Percentiles rank a stretch among this genome's conserved stretches.
phyloP scores from a whole-genome alignment of 108 stramenopile genomes.

The Chaetoceros tenuissimus region DNA sequence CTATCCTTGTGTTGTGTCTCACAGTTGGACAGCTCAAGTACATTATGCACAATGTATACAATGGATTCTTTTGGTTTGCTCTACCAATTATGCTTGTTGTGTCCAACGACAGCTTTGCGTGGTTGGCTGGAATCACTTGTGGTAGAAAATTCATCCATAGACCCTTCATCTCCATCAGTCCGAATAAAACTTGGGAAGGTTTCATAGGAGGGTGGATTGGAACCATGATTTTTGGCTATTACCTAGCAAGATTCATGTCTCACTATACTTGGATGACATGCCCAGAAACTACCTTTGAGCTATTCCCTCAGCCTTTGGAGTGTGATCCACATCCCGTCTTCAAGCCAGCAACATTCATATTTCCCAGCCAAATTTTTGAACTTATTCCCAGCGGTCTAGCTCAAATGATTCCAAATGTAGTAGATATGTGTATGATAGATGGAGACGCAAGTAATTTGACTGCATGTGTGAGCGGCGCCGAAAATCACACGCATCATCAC shows the following conservation, averaged over 20 bases:
- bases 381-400: conserved; percentile 50
- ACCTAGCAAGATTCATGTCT: conserved; percentile 71
- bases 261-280: conserved; percentile 86
- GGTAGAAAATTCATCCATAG: conserved; percentile 89
- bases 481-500: conserved; percentile 56
- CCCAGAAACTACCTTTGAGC: conserved; percentile 66
- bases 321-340: conserved; percentile 79
- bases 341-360: conserved; percentile 38
- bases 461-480: conserved; percentile 54
- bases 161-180: conserved; percentile 82
- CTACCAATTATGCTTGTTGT: conserved; percentile 90
- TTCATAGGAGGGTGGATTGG: conserved; percentile 89
- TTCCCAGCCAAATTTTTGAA: conserved; percentile 78
- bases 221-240: conserved; percentile 87
- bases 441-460: conserved; percentile 16
- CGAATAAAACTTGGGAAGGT: conserved; percentile 98
- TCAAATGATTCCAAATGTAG: conserved; percentile 47
- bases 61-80: conserved; percentile 97
- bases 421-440: conserved; percentile 47
- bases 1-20: conserved; percentile 86
- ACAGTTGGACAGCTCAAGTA: conserved; percentile 91
- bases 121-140: conserved; percentile 84
- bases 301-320: conserved; percentile 59
- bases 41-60: conserved; percentile 94
- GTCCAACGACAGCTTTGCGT: conserved; percentile 95